A percentile compares a stretch with the other conserved stretches of the same genome.
Conservation (phyloP, 805 yeast species). For the Teunomyces cretensis region DNA sequence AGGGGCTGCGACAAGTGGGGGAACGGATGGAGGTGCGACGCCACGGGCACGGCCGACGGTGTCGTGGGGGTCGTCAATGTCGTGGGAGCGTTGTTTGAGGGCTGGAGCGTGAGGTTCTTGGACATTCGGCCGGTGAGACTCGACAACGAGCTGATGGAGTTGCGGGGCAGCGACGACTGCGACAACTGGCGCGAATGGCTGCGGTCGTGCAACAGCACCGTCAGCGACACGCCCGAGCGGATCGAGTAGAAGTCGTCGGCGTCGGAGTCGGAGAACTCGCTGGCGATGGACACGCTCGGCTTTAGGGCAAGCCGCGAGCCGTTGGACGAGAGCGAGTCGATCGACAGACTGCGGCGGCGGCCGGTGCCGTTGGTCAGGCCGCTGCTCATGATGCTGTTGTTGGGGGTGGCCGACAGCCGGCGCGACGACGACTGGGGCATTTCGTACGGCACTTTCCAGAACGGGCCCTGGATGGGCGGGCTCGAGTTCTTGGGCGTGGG, state of each 20-base stretch:
- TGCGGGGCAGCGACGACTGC: slow-evolving; percentile 29
- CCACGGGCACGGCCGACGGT: background rate
- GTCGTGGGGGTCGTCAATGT: background rate
- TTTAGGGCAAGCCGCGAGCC: slow-evolving; percentile 34
- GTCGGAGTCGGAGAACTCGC: slow-evolving; percentile 32
- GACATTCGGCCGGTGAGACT: slow-evolving; percentile 31
- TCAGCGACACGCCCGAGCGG: slow-evolving; percentile 14
- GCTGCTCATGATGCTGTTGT: slow-evolving; percentile 5
- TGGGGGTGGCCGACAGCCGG: slow-evolving; percentile 14
- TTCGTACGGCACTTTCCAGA: slow-evolving; percentile 65
- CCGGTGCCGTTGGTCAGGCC: slow-evolving; percentile 8
- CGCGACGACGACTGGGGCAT: slow-evolving; percentile 36
- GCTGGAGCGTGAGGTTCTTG: slow-evolving; percentile 14
- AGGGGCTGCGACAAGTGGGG: background rate
- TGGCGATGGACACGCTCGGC: slow-evolving; percentile 20
- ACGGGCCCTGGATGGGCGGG: slow-evolving; percentile 42
- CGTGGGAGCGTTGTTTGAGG: no score
- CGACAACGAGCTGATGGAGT: slow-evolving; percentile 31
- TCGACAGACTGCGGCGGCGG: slow-evolving; percentile 40
- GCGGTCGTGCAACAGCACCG: slow-evolving; percentile 11
- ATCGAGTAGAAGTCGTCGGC: slow-evolving; percentile 32
- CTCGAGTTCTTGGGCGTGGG: slow-evolving; percentile 15
- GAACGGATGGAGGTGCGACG: background rate
- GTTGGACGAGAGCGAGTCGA: slow-evolving; percentile 50
- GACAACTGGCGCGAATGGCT: slow-evolving; percentile 8